These are phyloP conservation scores for Trametes maxima DNA, from an alignment of 768 basidiomycete genomes.

Conservation along the genomic window DNA sequence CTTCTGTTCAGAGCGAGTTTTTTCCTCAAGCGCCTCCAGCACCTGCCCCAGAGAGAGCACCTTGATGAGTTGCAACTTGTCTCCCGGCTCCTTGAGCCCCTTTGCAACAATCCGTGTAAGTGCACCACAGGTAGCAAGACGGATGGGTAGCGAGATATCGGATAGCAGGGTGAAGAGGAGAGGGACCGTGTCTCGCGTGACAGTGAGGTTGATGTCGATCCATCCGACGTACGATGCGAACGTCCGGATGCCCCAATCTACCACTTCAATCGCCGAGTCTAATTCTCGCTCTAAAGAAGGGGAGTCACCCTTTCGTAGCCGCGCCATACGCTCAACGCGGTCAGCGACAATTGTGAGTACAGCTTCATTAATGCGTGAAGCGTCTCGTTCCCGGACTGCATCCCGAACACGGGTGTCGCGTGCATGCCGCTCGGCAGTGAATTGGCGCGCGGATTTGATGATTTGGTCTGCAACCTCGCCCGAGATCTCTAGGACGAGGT, in stretches of 20 bases:
- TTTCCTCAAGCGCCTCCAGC: conserved; percentile 76
- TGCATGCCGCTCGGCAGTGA: conserved; percentile 66
- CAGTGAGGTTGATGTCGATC: conserved; percentile 96
- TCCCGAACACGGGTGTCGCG: conserved; percentile 88
- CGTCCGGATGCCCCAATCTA: conserved; percentile 91
- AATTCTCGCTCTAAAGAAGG: conserved; percentile 53
- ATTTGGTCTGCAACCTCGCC: conserved; percentile 97
- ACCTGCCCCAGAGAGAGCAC: conserved; percentile 86
- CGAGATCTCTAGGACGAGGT: conserved; percentile 91
- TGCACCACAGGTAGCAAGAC: conserved; percentile 79
- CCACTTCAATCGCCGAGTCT: conserved; percentile 69
- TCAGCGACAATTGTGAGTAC: conserved; percentile 83
- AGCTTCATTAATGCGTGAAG: conserved; percentile 81
- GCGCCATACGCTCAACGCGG: conserved; percentile 58
- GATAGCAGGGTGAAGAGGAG: conserved; percentile 83
- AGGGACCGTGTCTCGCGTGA: conserved; percentile 86
- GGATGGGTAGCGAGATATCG: conserved; percentile 75
- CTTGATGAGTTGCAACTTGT: conserved; percentile 88
- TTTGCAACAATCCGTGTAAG: conserved; percentile 85
- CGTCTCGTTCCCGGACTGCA: conserved; percentile 88
- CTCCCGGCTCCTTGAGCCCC: conserved; percentile 87
- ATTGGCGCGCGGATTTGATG: conserved; percentile 84
- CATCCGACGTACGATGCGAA: conserved; percentile 95
- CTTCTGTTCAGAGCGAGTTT: conserved; percentile 67
- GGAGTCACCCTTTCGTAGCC: conserved; percentile 48